A percentile compares a stretch with the other conserved stretches of the same genome.
phyloP scores from a whole-genome alignment of 805 yeast species.

The Candida gorgasii region DNA sequence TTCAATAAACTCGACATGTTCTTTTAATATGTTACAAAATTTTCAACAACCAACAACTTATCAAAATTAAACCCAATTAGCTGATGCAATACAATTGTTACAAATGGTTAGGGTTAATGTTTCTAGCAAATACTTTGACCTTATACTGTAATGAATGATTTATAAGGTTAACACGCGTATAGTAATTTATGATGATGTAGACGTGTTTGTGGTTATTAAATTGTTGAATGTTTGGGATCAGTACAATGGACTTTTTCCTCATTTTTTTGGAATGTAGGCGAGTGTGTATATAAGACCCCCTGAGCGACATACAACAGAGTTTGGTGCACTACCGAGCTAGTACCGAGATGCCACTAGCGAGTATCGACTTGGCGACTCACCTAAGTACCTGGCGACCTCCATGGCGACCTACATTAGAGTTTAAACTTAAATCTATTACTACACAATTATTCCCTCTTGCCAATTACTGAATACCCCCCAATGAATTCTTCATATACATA shows the following conservation, averaged over 20 bases:
- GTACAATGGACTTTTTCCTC: constrained; percentile 1
- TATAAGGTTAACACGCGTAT: constrained; percentile 1
- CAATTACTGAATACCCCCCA: constrained; percentile 22
- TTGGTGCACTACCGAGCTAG: too few species aligned
- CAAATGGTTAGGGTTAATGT: too few species aligned
- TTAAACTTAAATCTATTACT: too few species aligned
- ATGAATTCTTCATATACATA: constrained; percentile 50
- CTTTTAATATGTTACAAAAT: neutral
- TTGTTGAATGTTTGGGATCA: constrained; percentile 1
- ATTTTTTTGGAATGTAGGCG: neutral
- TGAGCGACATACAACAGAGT: too few species aligned
- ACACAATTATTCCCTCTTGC: too few species aligned
- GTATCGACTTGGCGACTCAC: too few species aligned
- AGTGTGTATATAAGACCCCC: constrained; percentile 1
- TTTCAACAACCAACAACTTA: neutral
- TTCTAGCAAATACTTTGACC: too few species aligned
- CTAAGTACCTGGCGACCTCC: too few species aligned
- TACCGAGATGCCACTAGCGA: too few species aligned
- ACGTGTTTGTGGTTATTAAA: constrained; percentile 2
- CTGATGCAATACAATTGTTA: neutral
- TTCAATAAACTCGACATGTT: constrained; percentile 10
- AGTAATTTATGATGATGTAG: neutral
- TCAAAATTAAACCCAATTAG: neutral
- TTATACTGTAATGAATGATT: neutral
- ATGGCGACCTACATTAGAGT: too few species aligned